Base-by-base conservation (phyloP, 345 rosid species). In the Geranium brycei region DNA sequence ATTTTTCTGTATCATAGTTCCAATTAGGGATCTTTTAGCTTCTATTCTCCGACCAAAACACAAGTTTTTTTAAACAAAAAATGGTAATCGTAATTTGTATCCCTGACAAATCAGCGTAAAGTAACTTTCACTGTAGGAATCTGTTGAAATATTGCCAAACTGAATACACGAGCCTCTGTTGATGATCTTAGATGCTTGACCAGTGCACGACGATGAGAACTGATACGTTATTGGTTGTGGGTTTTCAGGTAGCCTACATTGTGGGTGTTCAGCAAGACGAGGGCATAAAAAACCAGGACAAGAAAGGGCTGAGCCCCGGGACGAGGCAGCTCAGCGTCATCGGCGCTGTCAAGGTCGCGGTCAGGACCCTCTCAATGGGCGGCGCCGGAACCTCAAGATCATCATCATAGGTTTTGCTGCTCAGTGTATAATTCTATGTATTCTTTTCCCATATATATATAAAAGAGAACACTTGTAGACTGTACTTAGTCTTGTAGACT, bases 271-370 rank as follows among this genome's bases (percentile, higher is more conserved):
- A 86, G 71, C 75, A 74, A 3, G 96, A 88, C 69, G 88, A 79
- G 75, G 76, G 83, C 58, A 69, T 82, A 18, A 63, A 59, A 63
- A 71, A 68, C 57, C 70, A 53, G 60, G 85, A 70, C 15, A 69
- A 73, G 63, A 76, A 72, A 28, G 84, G 81, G 58, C 72, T 84
- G 63, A 89, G 87, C 68, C 86, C 87, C 0, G 95, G 83, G 82
- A 87, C 73, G 68, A 79, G 80, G 80, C 98, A 92, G 69, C 81
- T 76, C 14, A 78, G 98, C 66, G 83, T 79, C 31, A 90, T 92
- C 4, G 98, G 91, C 61, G 87, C 96, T 2, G 87, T 87, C 19
- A 89, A 81, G 73, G 88, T 92, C 18, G 98, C 96, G 4, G 87
- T 92, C 47, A 81, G 98, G 80, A 84, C 88, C 65, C 72, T 60